phyloP scores from a whole-genome alignment of 2,329 filamentous ascomycete species.

The Neofusicoccum kwambonambiense region DNA sequence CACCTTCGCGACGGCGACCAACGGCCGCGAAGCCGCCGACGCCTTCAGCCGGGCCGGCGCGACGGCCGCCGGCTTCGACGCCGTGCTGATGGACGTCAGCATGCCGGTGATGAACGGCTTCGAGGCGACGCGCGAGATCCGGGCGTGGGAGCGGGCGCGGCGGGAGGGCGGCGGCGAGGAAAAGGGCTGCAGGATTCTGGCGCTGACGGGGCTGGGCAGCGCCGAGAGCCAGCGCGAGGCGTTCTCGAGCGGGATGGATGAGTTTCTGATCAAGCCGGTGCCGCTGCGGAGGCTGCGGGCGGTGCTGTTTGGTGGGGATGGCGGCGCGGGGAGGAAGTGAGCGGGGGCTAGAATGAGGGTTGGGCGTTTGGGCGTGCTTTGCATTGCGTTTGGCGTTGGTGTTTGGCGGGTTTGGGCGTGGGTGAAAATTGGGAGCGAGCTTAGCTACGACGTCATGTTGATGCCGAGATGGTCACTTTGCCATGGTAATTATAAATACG shows the following conservation, averaged over 20 bases:
- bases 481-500: too few species aligned
- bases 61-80: conserved; percentile 24
- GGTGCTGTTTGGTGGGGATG: not conserved
- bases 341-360: too few species aligned
- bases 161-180: conserved; percentile 25
- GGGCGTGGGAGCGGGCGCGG: conserved; percentile 26
- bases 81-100: conserved; percentile 49
- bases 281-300: not conserved
- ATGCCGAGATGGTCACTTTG: too few species aligned
- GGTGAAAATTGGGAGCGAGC: too few species aligned
- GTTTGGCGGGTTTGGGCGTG: too few species aligned
- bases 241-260: conserved; percentile 43
- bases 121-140: conserved; percentile 44
- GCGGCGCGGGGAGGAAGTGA: too few species aligned
- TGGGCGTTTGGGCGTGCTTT: too few species aligned
- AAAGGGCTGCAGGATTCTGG: conserved; percentile 27
- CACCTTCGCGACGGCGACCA: conserved; percentile 29
- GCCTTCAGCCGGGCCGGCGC: conserved; percentile 23
- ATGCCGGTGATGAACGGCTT: conserved; percentile 51
- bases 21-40: conserved; percentile 44
- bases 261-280: conserved; percentile 50
- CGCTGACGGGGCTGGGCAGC: conserved; percentile 46
- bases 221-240: conserved; percentile 45
- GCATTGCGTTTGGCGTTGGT: too few species aligned
- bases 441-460: too few species aligned